Evolutionary conservation across 2,329 filamentous ascomycete genomes (phyloP).

Genomic region (Pyricularia grisea): DNA sequence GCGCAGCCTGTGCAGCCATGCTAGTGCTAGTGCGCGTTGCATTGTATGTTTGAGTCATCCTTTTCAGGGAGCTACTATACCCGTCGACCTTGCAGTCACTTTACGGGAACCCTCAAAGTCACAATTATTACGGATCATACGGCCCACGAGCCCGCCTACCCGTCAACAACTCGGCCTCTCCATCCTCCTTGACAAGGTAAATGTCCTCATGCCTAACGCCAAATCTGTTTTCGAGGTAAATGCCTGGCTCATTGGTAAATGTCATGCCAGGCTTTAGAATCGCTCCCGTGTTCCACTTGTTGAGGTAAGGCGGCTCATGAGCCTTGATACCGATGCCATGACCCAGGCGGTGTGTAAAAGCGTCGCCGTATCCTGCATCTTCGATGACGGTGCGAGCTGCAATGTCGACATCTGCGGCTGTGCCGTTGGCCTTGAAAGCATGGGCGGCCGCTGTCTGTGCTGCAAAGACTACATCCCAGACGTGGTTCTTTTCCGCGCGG

Average conservation of each 20-base stretch:
- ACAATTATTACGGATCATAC: constrained; percentile 5
- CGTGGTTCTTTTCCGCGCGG: constrained; percentile 39
- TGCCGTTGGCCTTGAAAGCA: constrained; percentile 39
- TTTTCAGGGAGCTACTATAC: too few relatives aligned
- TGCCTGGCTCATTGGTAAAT: constrained; percentile 54
- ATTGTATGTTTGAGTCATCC: too few relatives aligned
- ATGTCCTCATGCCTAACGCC: constrained; percentile 56
- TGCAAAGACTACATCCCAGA: constrained; percentile 53
- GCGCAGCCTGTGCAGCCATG: too few relatives aligned
- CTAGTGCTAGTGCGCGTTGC: too few relatives aligned
- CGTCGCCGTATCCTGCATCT: constrained; percentile 45
- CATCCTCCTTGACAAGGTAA: constrained; percentile 43
- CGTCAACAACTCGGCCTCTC: constrained; percentile 44
- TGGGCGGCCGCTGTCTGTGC: constrained; percentile 47
- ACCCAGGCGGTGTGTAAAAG: constrained; percentile 53
- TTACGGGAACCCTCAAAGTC: too few relatives aligned
- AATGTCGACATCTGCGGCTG: constrained; percentile 50
- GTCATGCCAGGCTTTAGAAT: constrained; percentile 46
- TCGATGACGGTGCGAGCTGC: constrained; percentile 49
- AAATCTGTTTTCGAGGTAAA: constrained; percentile 50
- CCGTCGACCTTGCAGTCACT: too few relatives aligned
- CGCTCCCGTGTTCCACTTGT: constrained; percentile 45
- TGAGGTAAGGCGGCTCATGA: constrained; percentile 55
- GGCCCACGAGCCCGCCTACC: constrained; percentile 6
- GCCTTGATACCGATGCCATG: constrained; percentile 58